Evolutionary conservation across 768 basidiomycete species (phyloP).

Genomic region (Xerocomellus amylosporus): DNA sequence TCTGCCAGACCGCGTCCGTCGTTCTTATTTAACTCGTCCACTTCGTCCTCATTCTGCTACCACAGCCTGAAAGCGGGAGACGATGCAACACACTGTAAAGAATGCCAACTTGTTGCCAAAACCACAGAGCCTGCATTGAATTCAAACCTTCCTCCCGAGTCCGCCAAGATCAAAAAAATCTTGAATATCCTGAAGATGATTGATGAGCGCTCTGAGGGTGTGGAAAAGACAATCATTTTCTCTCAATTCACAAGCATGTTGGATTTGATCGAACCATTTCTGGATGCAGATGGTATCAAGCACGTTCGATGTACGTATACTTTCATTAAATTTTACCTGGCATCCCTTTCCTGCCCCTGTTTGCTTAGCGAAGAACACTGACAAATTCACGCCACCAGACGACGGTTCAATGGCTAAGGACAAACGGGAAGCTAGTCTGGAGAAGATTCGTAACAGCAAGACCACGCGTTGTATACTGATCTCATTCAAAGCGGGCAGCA

Average conservation of each 20-base stretch:
- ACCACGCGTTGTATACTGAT: conserved; percentile 79
- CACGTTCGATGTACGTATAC: conserved; percentile 80
- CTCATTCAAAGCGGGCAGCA: conserved; percentile 94
- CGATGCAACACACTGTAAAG: conserved; percentile 49
- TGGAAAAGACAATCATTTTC: conserved; percentile 95
- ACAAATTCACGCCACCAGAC: conserved; percentile 47
- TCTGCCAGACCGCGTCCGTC: conserved; percentile 73
- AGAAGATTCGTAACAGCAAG: conserved; percentile 62
- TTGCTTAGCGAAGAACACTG: not conserved
- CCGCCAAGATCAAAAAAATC: conserved; percentile 86
- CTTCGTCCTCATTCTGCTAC: not conserved
- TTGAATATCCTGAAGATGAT: conserved; percentile 68
- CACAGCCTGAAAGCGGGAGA: conserved; percentile 15
- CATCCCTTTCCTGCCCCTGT: not conserved
- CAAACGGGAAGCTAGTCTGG: conserved; percentile 71
- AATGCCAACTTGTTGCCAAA: conserved; percentile 54
- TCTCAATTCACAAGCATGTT: conserved; percentile 91
- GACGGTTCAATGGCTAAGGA: conserved; percentile 83
- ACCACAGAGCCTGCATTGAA: conserved; percentile 37
- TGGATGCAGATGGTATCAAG: conserved; percentile 61
- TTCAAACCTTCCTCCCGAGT: conserved; percentile 54
- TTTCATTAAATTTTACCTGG: not conserved
- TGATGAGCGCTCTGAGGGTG: conserved; percentile 49
- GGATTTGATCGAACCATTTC: conserved; percentile 82
- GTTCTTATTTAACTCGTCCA: not conserved